These are phyloP conservation scores for Rhizopogon roseolus DNA, from an alignment of 768 basidiomycete genomes.

Conservation along the genomic window DNA sequence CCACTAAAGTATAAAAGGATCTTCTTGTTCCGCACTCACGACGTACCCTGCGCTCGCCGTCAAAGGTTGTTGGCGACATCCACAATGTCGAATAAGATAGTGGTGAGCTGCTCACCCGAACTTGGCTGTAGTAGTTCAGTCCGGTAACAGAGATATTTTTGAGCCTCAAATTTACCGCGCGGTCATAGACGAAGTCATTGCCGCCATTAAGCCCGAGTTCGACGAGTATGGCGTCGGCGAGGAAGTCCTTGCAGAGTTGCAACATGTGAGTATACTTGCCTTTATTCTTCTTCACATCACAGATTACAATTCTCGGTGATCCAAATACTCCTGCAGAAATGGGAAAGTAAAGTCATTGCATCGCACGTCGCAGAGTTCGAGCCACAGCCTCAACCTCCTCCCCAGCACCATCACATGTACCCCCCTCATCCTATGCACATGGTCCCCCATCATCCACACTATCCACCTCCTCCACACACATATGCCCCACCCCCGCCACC, in stretches of 20 bases:
- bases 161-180: constrained; percentile 89
- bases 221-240: constrained; percentile 95
- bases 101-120: constrained; percentile 83
- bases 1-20: constrained; percentile 37
- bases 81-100: constrained; percentile 95
- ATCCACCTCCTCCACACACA: constrained; percentile 43
- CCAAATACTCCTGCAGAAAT: constrained; percentile 59
- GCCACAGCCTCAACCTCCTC: constrained; percentile 42
- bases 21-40: constrained; percentile 26
- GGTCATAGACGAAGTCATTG: constrained; percentile 96
- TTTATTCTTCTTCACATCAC: constrained; percentile 10
- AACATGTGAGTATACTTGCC: constrained; percentile 60
- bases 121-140: constrained; percentile 50
- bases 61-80: constrained; percentile 23
- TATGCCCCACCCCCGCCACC: constrained; percentile 39
- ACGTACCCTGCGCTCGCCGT: constrained; percentile 26
- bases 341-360: constrained; percentile 92
- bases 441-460: constrained; percentile 52
- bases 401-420: constrained; percentile 46
- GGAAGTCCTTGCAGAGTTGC: constrained; percentile 83
- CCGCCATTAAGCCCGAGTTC: constrained; percentile 85
- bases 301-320: background rate
- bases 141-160: constrained; percentile 49
- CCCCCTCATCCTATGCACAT: constrained; percentile 61
- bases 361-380: constrained; percentile 95